Conservation (phyloP, 495 filamentous ascomycete genomes). For the Penicillium verhagenii region DNA sequence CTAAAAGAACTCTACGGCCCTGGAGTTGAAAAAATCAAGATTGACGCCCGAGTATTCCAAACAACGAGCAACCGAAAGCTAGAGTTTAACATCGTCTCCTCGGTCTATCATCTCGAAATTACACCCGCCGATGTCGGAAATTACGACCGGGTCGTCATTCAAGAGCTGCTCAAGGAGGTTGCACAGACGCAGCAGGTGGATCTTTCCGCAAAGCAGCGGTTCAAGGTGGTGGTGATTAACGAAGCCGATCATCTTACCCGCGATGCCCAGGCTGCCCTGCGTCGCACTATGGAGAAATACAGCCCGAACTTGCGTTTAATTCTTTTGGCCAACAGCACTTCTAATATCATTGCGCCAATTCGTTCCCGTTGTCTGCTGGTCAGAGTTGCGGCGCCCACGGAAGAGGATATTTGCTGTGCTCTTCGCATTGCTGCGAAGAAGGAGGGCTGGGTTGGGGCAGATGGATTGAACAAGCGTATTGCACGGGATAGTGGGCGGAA, state of each 20-base stretch:
- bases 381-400: slow-evolving; percentile 84
- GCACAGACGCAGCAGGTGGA: slow-evolving; percentile 99
- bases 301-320: slow-evolving; percentile 90
- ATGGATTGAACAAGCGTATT: slow-evolving; percentile 75
- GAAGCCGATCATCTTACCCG: slow-evolving; percentile 94
- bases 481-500: slow-evolving; percentile 92
- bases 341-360: slow-evolving; percentile 97
- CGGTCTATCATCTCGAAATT: slow-evolving; percentile 95
- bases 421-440: slow-evolving; percentile 70
- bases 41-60: slow-evolving; percentile 93
- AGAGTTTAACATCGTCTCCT: slow-evolving; percentile 97
- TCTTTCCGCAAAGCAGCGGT: slow-evolving; percentile 78
- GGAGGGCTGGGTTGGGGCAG: slow-evolving; percentile 71
- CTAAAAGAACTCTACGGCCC: slow-evolving; percentile 89
- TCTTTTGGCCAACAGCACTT: slow-evolving; percentile 87
- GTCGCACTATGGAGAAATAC: slow-evolving; percentile 99
- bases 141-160: slow-evolving; percentile 92
- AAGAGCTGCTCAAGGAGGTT: slow-evolving; percentile 95
- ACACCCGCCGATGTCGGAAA: slow-evolving; percentile 97
- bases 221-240: slow-evolving; percentile 99
- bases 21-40: slow-evolving; percentile 95
- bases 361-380: slow-evolving; percentile 85
- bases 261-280: slow-evolving; percentile 92
- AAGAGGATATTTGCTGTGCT: slow-evolving; percentile 77
- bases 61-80: slow-evolving; percentile 93